phyloP scores from a whole-genome alignment of 495 filamentous ascomycete genomes.

The Aspergillus bridgeri region DNA sequence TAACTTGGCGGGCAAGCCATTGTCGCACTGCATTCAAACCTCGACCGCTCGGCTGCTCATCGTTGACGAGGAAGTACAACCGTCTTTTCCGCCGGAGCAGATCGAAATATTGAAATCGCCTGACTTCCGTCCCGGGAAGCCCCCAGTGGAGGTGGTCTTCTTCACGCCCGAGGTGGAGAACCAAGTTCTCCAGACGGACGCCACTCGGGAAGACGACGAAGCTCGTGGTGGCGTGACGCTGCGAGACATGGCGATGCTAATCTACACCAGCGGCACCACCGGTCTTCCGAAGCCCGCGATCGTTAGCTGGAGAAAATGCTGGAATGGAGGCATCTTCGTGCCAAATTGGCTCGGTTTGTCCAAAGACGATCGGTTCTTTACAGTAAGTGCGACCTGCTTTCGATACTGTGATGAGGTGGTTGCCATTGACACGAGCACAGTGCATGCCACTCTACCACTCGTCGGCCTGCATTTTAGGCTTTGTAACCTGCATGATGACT shows the following conservation, averaged over 20 bases:
- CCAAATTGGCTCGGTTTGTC: conserved; percentile 53
- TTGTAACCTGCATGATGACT: conserved; percentile 53
- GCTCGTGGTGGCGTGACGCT: conserved; percentile 48
- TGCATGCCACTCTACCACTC: conserved; percentile 96
- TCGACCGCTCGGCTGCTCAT: conserved; percentile 68
- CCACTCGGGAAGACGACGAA: conserved; percentile 60
- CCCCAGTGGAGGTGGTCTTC: conserved; percentile 57
- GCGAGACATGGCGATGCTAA: conserved; percentile 66
- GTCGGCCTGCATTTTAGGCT: conserved; percentile 70
- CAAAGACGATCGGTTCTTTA: conserved; percentile 72
- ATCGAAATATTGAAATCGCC: conserved; percentile 40
- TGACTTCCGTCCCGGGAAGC: conserved; percentile 43
- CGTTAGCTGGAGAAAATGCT: conserved; percentile 71
- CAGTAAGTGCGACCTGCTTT: conserved; percentile 44
- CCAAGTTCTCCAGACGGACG: conserved; percentile 54
- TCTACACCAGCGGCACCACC: conserved; percentile 87
- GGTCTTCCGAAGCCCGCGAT: conserved; percentile 90
- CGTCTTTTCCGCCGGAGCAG: conserved; percentile 46
- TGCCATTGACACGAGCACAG: conserved; percentile 31
- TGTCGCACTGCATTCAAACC: conserved; percentile 74
- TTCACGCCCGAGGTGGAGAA: conserved; percentile 61
- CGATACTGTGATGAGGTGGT: background rate
- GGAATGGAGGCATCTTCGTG: conserved; percentile 51
- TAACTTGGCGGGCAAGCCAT: conserved; percentile 71
- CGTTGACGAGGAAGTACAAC: conserved; percentile 67